Conservation (phyloP, 2,329 filamentous ascomycete genomes). For the Graphiopsis chlorocephala region DNA sequence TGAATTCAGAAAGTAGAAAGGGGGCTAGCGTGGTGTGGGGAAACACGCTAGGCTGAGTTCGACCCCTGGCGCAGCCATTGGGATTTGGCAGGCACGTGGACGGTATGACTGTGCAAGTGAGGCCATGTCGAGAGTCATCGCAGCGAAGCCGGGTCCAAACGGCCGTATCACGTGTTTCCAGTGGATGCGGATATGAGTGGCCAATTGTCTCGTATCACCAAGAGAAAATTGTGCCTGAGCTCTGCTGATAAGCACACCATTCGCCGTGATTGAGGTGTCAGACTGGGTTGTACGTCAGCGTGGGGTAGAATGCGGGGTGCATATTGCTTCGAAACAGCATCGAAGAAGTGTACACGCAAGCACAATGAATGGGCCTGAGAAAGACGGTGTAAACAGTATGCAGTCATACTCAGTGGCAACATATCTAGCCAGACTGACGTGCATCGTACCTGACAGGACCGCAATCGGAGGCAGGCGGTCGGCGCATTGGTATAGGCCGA, state of each 20-base stretch:
- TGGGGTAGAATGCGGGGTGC: background rate
- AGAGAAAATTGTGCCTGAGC: background rate
- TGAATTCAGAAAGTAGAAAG: background rate
- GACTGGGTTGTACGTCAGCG: background rate
- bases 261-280: background rate
- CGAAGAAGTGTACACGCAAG: background rate
- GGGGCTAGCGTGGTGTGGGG: background rate
- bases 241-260: background rate
- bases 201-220: background rate
- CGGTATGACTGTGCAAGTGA: background rate
- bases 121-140: background rate
- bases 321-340: background rate
- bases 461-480: background rate
- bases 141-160: background rate
- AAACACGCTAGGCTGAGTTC: background rate
- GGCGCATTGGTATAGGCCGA: constrained; percentile 11
- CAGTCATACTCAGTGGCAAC: background rate
- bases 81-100: background rate
- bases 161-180: background rate
- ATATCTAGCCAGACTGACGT: background rate
- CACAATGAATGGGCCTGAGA: background rate
- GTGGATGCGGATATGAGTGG: background rate
- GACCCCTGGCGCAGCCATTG: background rate
- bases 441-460: background rate
- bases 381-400: background rate